A percentile compares a stretch with the other conserved stretches of the same genome.
phyloP scores from a whole-genome alignment of 2,329 filamentous ascomycete genomes.

The Clonostachys chloroleuca region DNA sequence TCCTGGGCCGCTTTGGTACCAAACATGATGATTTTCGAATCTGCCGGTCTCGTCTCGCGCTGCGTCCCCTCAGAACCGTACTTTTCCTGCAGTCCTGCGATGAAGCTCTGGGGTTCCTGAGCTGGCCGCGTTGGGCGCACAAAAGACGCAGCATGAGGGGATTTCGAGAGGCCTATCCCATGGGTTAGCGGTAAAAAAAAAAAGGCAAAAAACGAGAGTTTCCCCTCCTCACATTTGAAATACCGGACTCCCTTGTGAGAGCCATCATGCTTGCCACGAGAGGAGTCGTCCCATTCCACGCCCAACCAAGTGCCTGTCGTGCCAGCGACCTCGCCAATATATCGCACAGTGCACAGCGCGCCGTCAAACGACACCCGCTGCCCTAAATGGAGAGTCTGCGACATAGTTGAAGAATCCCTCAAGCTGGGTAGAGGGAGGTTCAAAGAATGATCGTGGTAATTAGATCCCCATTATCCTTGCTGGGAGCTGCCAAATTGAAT shows the following conservation, averaged over 20 bases:
- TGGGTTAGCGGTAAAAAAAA: constrained; percentile 54
- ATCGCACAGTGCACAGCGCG: constrained; percentile 79
- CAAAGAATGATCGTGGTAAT: no score
- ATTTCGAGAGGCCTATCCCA: constrained; percentile 50
- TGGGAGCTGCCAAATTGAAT: no score
- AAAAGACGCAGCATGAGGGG: constrained; percentile 77
- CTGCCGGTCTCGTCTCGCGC: constrained; percentile 19
- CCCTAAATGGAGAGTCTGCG: constrained; percentile 44
- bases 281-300: constrained; percentile 91
- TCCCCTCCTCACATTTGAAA: constrained; percentile 64
- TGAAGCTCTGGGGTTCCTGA: constrained; percentile 67
- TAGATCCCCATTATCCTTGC: no score
- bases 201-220: neutral
- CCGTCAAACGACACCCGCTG: constrained; percentile 78
- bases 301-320: constrained; percentile 83
- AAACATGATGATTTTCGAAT: constrained; percentile 60
- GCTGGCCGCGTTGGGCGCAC: constrained; percentile 70
- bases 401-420: constrained; percentile 20
- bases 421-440: no score
- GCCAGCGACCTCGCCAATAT: constrained; percentile 70
- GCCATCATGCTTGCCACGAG: constrained; percentile 86
- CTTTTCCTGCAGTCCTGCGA: constrained; percentile 77
- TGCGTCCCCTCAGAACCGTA: constrained; percentile 40
- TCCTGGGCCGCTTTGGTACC: constrained; percentile 80
- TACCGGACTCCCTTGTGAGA: constrained; percentile 75